Evolutionary conservation across 345 rosid species (phyloP).

Genomic region (Heritiera littoralis): DNA sequence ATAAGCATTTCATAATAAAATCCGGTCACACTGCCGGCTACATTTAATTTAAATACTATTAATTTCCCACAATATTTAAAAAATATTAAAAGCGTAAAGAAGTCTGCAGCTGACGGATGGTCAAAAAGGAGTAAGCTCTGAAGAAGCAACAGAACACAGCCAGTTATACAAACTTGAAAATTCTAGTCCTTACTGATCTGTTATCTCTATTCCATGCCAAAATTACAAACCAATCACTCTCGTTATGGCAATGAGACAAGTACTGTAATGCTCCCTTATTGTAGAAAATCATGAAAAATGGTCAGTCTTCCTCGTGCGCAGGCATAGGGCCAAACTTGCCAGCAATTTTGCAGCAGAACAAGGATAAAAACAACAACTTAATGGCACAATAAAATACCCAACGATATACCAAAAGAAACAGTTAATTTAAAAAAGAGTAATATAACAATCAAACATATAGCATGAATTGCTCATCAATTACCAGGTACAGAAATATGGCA

Average conservation of each 20-base stretch:
- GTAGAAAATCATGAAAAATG: neutral
- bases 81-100: neutral
- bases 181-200: neutral
- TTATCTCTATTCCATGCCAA: neutral
- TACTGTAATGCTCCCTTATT: neutral
- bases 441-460: neutral
- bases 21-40: neutral
- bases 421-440: neutral
- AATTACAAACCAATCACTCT: neutral
- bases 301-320: neutral
- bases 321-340: neutral
- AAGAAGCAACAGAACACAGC: neutral
- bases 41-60: neutral
- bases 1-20: neutral
- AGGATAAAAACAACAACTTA: neutral
- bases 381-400: neutral
- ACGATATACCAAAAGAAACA: neutral
- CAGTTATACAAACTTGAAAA: neutral
- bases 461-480: constrained; percentile 9
- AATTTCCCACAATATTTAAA: neutral
- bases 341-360: neutral
- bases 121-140: neutral
- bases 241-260: neutral
- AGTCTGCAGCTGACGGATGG: neutral
- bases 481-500: constrained; percentile 8